phyloP scores from a whole-genome alignment of 2,329 filamentous ascomycete genomes.

The Xylariaceae sp. region DNA sequence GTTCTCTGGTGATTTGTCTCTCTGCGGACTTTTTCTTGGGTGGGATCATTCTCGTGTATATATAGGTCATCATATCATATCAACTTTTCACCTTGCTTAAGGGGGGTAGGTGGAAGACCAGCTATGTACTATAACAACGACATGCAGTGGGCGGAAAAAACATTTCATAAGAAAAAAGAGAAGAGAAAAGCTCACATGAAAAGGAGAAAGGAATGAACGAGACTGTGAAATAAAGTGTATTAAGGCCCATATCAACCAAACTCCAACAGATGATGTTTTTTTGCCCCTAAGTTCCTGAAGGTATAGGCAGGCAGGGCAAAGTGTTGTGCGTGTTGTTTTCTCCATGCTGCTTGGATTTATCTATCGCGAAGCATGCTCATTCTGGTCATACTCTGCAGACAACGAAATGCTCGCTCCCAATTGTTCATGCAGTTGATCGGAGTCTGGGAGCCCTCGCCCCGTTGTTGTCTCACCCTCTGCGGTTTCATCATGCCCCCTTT shows the following conservation, averaged over 20 bases:
- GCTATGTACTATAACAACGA: neutral
- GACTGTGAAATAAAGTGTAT: slow-evolving; percentile 34
- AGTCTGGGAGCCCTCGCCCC: slow-evolving; percentile 1
- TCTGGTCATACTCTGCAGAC: slow-evolving; percentile 14
- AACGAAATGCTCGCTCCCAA: slow-evolving; percentile 12
- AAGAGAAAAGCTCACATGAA: neutral
- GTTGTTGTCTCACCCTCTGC: slow-evolving; percentile 6
- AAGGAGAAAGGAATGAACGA: slow-evolving; percentile 5
- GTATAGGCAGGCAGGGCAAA: slow-evolving; percentile 8
- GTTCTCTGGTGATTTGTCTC: slow-evolving; percentile 28
- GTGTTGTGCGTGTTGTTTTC: slow-evolving; percentile 6
- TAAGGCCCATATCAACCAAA: slow-evolving; percentile 43
- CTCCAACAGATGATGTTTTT: slow-evolving; percentile 40
- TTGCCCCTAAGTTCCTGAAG: slow-evolving; percentile 31
- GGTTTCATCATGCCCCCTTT: slow-evolving; percentile 2
- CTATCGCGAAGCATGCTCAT: slow-evolving; percentile 18
- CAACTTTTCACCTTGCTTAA: neutral
- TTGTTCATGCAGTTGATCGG: slow-evolving; percentile 18
- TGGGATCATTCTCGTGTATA: neutral
- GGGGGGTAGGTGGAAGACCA: neutral
- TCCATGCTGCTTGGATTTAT: slow-evolving; percentile 14
- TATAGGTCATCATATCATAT: neutral
- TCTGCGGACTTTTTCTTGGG: neutral
- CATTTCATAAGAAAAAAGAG: neutral
- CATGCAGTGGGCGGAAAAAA: neutral